These are phyloP conservation scores for Zopfia rhizophila DNA, from an alignment of 2,329 filamentous ascomycete species.

Conservation along the genomic window DNA sequence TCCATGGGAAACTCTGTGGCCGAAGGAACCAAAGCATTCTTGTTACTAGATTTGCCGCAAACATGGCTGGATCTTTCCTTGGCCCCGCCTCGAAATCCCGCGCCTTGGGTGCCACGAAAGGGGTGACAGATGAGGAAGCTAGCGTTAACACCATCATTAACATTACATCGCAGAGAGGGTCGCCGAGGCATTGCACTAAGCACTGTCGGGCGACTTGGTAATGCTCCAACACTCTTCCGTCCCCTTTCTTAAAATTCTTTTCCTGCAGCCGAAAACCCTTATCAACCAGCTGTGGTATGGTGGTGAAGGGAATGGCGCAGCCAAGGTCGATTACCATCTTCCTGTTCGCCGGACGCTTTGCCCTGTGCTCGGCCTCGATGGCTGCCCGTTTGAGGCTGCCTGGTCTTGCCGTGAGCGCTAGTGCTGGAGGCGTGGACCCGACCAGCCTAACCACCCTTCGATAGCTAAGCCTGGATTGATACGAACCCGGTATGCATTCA, in stretches of 20 bases:
- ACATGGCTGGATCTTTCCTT: slow-evolving; percentile 5
- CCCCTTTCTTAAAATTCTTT: background rate
- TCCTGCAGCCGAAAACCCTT: slow-evolving; percentile 3
- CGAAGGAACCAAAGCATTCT: slow-evolving; percentile 10
- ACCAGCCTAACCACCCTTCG: slow-evolving; percentile 6
- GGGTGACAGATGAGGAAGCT: slow-evolving; percentile 6
- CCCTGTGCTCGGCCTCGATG: background rate
- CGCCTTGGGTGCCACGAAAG: slow-evolving; percentile 2
- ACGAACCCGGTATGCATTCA: slow-evolving; percentile 7
- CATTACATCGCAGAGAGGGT: slow-evolving; percentile 8
- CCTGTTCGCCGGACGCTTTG: background rate
- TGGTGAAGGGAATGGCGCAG: slow-evolving; percentile 3
- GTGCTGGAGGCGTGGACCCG: background rate
- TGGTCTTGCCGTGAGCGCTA: background rate
- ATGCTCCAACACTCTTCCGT: background rate
- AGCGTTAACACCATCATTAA: slow-evolving; percentile 10
- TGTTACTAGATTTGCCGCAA: slow-evolving; percentile 8
- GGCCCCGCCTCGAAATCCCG: slow-evolving; percentile 2
- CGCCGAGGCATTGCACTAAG: slow-evolving; percentile 6
- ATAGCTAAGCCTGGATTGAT: slow-evolving; percentile 1
- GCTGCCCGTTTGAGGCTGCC: slow-evolving; percentile 1
- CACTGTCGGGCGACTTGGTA: slow-evolving; percentile 6
- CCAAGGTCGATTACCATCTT: slow-evolving; percentile 5
- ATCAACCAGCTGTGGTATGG: slow-evolving; percentile 1
- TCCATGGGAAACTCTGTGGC: slow-evolving; percentile 1